A percentile compares a stretch with the other conserved stretches of the same genome.
Conservation (phyloP, 352 stramenopile species). For the Phytophthora pseudosyringae region DNA sequence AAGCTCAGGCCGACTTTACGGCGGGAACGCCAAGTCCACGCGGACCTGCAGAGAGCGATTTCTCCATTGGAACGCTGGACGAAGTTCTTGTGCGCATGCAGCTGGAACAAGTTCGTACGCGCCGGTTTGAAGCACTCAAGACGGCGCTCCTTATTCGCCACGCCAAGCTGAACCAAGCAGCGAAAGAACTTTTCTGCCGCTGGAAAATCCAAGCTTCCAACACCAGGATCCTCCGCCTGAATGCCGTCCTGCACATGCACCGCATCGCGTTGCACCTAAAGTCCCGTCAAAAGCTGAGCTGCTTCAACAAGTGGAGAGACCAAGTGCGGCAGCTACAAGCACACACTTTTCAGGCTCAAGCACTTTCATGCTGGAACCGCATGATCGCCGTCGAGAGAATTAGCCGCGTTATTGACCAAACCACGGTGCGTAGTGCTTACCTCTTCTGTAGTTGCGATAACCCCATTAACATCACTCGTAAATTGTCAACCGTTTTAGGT, state of each 20-base stretch:
- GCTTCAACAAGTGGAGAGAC: slow-evolving; percentile 51
- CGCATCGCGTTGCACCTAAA: slow-evolving; percentile 46
- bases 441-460: neutral
- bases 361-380: slow-evolving; percentile 67
- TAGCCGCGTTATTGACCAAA: slow-evolving; percentile 46
- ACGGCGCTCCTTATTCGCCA: slow-evolving; percentile 66
- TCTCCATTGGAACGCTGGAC: slow-evolving; percentile 59
- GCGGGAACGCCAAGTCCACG: neutral
- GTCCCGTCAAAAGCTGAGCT: slow-evolving; percentile 33
- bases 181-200: slow-evolving; percentile 41
- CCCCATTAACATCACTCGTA: slow-evolving; percentile 8
- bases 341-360: slow-evolving; percentile 50
- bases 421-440: slow-evolving; percentile 34
- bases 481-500: slow-evolving; percentile 24
- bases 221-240: slow-evolving; percentile 28
- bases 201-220: slow-evolving; percentile 53
- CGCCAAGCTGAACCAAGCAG: slow-evolving; percentile 37
- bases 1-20: slow-evolving; percentile 39
- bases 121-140: slow-evolving; percentile 72
- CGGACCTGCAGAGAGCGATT: slow-evolving; percentile 35
- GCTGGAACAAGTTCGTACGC: slow-evolving; percentile 61
- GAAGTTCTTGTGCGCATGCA: slow-evolving; percentile 73
- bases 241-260: slow-evolving; percentile 53
- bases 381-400: slow-evolving; percentile 73
- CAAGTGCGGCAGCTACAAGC: slow-evolving; percentile 44